Evolutionary conservation across 176 grass and related monocot species (phyloP), one percentile per base, ranked within the genome.

Genomic region (Avena sativa): DNA sequence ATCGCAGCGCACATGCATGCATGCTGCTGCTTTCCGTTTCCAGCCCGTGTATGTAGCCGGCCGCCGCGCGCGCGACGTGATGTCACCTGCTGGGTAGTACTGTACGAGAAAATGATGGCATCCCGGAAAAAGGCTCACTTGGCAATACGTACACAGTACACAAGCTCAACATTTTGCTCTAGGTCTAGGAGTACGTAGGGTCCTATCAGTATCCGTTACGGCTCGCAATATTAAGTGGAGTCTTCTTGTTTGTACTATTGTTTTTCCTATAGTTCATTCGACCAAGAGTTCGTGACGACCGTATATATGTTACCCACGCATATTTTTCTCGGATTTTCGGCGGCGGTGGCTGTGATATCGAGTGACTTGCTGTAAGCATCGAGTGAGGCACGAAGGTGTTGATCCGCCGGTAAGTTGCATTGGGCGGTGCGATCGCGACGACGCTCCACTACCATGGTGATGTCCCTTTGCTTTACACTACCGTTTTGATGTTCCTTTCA

Each of bases 1-100:
- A 91, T 84, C 84, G 67, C 81, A 43, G 59, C 62, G 68, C 89
- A 88, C 85, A 87, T 87, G 89, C 40, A 40, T 43, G 40, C 85
- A 23, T 20, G 76, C 21, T 17, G 34, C 9, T 26, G 16, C 40
- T 38, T 78, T 36, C 20, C 20, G 10, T 53, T 85, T 56, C 38
- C 74, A 72, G 56, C 46, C 46, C 50, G 61, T 34, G 32, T 34
- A 34, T 34, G 32, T 76, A 26, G 47, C 62, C 12, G 28, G 23
- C 32, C 32, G 32, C 32, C 32, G 32, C 32, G 32, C 32, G 32
- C 32, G 32, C 32, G 32, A 36, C 28, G 53, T 85, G 34, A 89
- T 62, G 88, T 85, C 77, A 76, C 16, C 74, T 17, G 49, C 32
- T 34, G 32, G 32, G 32, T 34, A 4, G 72, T 75, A 53, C 73